These are phyloP conservation scores for Leptosphaerulina australis DNA, from an alignment of 2,329 filamentous ascomycete species.

Conservation along the genomic window DNA sequence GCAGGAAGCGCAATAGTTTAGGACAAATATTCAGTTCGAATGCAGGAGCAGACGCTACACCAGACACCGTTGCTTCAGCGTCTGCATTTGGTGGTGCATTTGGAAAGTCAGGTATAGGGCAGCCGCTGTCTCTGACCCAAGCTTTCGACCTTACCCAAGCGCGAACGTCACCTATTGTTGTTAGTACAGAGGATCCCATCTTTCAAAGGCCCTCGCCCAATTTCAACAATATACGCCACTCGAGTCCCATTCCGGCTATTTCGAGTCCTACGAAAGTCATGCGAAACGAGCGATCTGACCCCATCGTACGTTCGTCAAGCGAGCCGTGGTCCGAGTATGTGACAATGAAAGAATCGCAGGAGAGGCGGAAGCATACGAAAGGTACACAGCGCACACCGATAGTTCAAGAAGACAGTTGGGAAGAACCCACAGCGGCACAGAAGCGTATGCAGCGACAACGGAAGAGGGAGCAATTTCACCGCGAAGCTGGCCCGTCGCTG, in stretches of 20 bases:
- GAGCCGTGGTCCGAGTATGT: conserved; percentile 53
- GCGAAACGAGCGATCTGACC: conserved; percentile 28
- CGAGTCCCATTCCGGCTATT: conserved; percentile 45
- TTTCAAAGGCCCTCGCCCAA: conserved; percentile 55
- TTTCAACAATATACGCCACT: conserved; percentile 41
- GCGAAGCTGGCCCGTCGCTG: conserved; percentile 31
- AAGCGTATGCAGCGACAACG: conserved; percentile 29
- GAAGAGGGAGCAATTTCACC: conserved; percentile 30
- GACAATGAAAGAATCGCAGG: conserved; percentile 54
- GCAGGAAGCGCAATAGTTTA: conserved; percentile 48
- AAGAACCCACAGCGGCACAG: conserved; percentile 30
- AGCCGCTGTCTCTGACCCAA: conserved; percentile 53
- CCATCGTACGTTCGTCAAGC: conserved; percentile 40
- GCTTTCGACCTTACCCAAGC: conserved; percentile 55
- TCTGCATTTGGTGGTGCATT: conserved; percentile 39
- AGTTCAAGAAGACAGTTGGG: conserved; percentile 39
- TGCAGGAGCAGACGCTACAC: conserved; percentile 48
- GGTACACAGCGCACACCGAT: conserved; percentile 19
- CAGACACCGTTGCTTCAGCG: conserved; percentile 46
- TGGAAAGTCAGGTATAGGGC: conserved; percentile 31
- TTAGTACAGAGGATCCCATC: conserved; percentile 51
- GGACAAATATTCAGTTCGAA: conserved; percentile 52
- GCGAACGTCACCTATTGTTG: conserved; percentile 51
- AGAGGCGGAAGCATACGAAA: conserved; percentile 39
- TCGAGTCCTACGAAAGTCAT: conserved; percentile 50